Percentiles rank a stretch among this genome's conserved stretches.
Conservation (phyloP, 2,329 filamentous ascomycete species). For the Apiospora phragmitis region DNA sequence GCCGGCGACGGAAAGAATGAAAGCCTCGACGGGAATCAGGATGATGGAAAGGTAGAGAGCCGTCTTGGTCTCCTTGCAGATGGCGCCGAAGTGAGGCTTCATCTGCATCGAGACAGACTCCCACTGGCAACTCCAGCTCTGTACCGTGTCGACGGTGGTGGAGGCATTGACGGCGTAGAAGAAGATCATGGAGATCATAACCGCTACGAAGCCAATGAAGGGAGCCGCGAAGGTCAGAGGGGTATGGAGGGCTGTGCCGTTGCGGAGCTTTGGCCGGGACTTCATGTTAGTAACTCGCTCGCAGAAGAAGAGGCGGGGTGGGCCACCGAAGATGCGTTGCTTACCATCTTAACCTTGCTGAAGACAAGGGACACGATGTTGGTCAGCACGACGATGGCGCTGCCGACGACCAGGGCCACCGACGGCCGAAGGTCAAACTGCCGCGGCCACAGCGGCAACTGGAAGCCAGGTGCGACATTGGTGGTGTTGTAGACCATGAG, state of each 20-base stretch:
- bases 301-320: not conserved
- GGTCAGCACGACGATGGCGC: conserved; percentile 48
- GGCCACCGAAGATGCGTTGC: conserved; percentile 26
- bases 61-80: conserved; percentile 58
- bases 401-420: conserved; percentile 53
- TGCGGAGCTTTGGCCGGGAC: conserved; percentile 37
- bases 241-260: conserved; percentile 34
- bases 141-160: conserved; percentile 50
- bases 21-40: conserved; percentile 57
- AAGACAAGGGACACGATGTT: conserved; percentile 49
- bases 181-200: conserved; percentile 55
- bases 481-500: conserved; percentile 57
- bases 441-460: conserved; percentile 59
- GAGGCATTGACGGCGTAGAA: conserved; percentile 60
- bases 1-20: conserved; percentile 44
- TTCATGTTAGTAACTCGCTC: not conserved
- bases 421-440: conserved; percentile 59
- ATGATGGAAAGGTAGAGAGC: conserved; percentile 55
- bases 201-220: conserved; percentile 43
- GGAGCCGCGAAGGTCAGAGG: conserved; percentile 41
- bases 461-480: conserved; percentile 44
- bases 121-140: conserved; percentile 67
- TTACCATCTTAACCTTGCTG: conserved; percentile 51
- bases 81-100: conserved; percentile 54
- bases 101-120: conserved; percentile 49